Evolutionary conservation across 306 rosid species (phyloP).

Genomic region (cucumber (Cucumis sativus)): Cucumber_9930_V3 NC_026661.2:18165501-18166000

Average conservation of each 20-base stretch:
- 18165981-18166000: background rate
- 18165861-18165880: background rate
- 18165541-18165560: background rate
- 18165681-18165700: background rate
- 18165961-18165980: background rate
- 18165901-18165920: background rate
- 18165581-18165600: background rate
- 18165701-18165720: background rate
- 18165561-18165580: conserved; percentile 2
- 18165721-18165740: background rate
- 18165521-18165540: conserved; percentile 5
- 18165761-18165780: background rate
- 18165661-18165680: background rate
- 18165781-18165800: background rate
- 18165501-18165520: conserved; percentile 7
- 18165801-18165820: background rate
- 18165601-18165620: conserved; percentile 1
- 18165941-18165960: background rate
- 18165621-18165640: background rate
- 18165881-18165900: background rate
- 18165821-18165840: background rate
- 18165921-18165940: background rate
- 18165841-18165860: background rate
- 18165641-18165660: background rate
- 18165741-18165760: no score